A percentile compares a stretch with the other conserved stretches of the same genome.
Conservation (phyloP, 192 early-diverging fungal species). For the Backusella australiensis region DNA sequence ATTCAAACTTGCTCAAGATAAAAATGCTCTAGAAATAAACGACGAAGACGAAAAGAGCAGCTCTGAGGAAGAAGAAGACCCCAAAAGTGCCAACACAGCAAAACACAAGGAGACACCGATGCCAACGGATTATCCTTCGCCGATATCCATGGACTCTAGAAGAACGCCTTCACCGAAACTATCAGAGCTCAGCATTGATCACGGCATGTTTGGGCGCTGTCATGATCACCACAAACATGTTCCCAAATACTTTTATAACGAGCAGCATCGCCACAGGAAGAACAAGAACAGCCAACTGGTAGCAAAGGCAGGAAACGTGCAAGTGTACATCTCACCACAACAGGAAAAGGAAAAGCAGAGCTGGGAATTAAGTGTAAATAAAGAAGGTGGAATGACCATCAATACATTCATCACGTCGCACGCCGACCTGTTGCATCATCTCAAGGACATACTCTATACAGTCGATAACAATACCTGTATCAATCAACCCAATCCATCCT, state of each 20-base stretch:
- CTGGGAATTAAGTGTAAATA: conserved; percentile 9
- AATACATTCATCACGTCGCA: conserved; percentile 9
- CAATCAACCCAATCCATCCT: neutral
- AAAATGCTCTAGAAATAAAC: neutral
- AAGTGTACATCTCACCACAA: neutral
- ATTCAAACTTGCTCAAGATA: neutral
- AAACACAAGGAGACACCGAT: neutral
- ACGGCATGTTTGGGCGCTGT: neutral
- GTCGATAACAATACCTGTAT: neutral
- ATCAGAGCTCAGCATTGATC: neutral
- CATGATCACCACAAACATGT: neutral
- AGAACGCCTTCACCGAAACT: neutral
- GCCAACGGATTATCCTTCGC: neutral
- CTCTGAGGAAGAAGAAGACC: neutral
- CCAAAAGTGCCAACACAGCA: neutral
- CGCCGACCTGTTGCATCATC: neutral
- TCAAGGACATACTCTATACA: neutral
- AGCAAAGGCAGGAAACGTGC: neutral
- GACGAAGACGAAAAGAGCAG: neutral
- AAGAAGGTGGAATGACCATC: neutral
- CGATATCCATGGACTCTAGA: neutral
- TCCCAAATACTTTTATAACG: neutral
- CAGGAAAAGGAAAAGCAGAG: neutral
- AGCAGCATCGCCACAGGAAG: neutral
- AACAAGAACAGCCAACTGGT: neutral